phyloP scores from a whole-genome alignment of 2,329 filamentous ascomycete genomes.

The Fusarium sp. region DNA sequence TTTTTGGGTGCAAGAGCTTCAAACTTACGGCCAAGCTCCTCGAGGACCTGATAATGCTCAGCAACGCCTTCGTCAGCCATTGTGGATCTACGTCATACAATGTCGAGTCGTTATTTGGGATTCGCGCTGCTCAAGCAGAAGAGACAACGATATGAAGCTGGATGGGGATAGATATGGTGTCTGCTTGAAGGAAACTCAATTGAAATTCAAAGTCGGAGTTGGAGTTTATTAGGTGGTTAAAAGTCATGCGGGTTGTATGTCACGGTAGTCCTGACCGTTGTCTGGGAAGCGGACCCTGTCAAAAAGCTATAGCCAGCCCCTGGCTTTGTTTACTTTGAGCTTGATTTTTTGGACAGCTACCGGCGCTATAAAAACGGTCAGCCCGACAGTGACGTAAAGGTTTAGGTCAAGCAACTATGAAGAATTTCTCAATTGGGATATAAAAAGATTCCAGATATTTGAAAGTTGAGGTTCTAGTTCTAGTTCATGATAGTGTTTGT shows the following conservation, averaged over 20 bases:
- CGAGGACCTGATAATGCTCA: slow-evolving; percentile 90
- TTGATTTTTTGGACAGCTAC: slow-evolving; percentile 48
- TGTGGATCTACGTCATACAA: slow-evolving; percentile 47
- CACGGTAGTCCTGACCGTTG: slow-evolving; percentile 44
- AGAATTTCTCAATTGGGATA: background rate
- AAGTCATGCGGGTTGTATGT: slow-evolving; percentile 32
- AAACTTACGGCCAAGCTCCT: slow-evolving; percentile 91
- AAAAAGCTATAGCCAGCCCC: slow-evolving; percentile 40
- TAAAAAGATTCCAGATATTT: background rate
- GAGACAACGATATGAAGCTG: slow-evolving; percentile 15
- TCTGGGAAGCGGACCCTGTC: slow-evolving; percentile 51
- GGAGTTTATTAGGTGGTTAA: slow-evolving; percentile 40
- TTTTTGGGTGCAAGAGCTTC: background rate
- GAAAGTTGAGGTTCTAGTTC: background rate
- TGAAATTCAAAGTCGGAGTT: slow-evolving; percentile 26
- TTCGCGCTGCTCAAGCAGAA: slow-evolving; percentile 17
- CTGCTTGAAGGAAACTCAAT: background rate
- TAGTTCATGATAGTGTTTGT: background rate
- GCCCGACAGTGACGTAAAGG: slow-evolving; percentile 20
- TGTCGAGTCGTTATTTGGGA: slow-evolving; percentile 19
- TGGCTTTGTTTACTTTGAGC: slow-evolving; percentile 55
- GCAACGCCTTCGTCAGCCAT: slow-evolving; percentile 77
- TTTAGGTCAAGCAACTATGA: slow-evolving; percentile 5
- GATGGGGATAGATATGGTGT: slow-evolving; percentile 2
- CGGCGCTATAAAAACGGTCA: slow-evolving; percentile 11